Evolutionary conservation across 176 grass and related monocot species (phyloP), one percentile per base, ranked within the genome.

Genomic region (Paspalum vaginatum): DNA sequence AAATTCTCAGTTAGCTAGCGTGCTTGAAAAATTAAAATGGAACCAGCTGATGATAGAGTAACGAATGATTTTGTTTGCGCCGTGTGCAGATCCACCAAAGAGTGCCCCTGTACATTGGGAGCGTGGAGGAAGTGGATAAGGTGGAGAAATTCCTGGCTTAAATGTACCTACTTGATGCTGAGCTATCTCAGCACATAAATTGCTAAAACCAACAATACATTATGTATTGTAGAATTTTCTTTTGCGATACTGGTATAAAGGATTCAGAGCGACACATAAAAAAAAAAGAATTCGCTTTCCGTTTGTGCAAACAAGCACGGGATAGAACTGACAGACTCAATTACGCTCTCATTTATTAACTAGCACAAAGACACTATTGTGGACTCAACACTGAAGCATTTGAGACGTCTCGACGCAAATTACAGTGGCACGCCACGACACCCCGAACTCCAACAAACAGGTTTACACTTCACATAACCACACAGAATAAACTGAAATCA

Each of bases 41-140:
- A 58, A 58, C 55, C 60, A 60, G 51, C 9, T 0, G 3, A 32
- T 65, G 24, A 25, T 42, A 15, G 17, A 20, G 3, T 20, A 55
- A 69, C 0, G 15, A 38, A 59, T 59, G 26, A 58, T 24, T 8
- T 26, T 62, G 37, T 8, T 26, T 62, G 9, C 5, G 11, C 20
- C 61, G 61, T 74, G 61, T 74, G 82, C 86, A 99, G 96, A 72
- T 99, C 42, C 96, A 99, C 61, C 96, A 99, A 79, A 89, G 96
- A 83, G 96, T 95, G 82, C 96, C 96, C 4, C 81, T 99, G 39
- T 99, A 87, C 92, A 95, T 99, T 8, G 96, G 96, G 42, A 99
- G 96, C 67, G 88, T 93, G 17, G 92, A 99, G 67, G 96, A 99
- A 81, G 96, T 99, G 70, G 92, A 95, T 37, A 99, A 93, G 88